These are phyloP conservation scores for Penicillium sp. DNA, from an alignment of 2,329 filamentous ascomycete genomes.

Conservation along the genomic window DNA sequence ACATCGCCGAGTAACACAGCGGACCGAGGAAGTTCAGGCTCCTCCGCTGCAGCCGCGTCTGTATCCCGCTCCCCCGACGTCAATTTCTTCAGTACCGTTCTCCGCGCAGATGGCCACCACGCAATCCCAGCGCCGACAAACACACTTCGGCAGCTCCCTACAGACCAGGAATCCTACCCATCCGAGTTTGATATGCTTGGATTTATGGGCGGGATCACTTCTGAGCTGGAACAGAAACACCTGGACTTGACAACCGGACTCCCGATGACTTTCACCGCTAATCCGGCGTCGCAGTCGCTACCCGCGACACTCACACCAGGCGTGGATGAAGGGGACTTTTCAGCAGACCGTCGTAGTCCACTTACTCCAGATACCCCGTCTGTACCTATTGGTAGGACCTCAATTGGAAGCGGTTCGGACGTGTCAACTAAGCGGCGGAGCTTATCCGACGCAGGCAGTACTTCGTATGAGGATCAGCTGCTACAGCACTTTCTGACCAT, in stretches of 20 bases:
- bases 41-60: too few relatives aligned
- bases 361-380: constrained; percentile 18
- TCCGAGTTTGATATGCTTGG: constrained; percentile 38
- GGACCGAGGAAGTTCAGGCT: background rate
- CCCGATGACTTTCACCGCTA: constrained; percentile 15
- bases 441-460: constrained; percentile 23
- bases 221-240: constrained; percentile 38
- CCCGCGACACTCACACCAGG: background rate
- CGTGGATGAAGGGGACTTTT: constrained; percentile 13
- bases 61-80: constrained; percentile 21
- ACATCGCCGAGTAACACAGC: background rate
- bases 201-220: constrained; percentile 40
- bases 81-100: constrained; percentile 33
- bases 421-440: constrained; percentile 13
- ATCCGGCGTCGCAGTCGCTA: constrained; percentile 14
- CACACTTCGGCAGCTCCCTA: constrained; percentile 8
- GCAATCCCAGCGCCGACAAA: constrained; percentile 10
- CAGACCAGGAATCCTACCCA: constrained; percentile 3
- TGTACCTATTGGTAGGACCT: constrained; percentile 16
- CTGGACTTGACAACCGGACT: constrained; percentile 30
- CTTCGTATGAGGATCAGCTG: constrained; percentile 32
- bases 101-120: constrained; percentile 27
- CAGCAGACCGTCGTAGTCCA: constrained; percentile 10
- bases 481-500: constrained; percentile 30
- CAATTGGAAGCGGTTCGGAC: constrained; percentile 17